Evolutionary conservation across 208 protist genomes (phyloP), one percentile per base, ranked within the genome.

Genomic region (Leishmania tarentolae): DNA sequence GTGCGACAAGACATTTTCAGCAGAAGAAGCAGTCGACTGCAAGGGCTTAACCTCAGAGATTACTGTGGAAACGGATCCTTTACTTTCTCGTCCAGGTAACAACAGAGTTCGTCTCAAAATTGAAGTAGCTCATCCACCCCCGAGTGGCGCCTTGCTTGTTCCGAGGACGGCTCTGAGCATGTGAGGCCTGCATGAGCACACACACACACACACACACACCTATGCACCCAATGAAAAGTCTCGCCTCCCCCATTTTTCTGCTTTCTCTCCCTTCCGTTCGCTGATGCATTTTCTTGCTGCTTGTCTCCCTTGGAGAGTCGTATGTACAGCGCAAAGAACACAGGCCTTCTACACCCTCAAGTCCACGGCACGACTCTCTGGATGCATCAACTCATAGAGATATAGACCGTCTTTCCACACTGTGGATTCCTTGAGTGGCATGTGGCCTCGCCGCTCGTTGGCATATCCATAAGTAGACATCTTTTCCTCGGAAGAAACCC

Each of bases 241-340:
- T 56, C 46, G 4, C 42, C 9, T 69, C 15, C 15, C 50, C 68
- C 65, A 82, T 68, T 47, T 76, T 44, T 61, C 72, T 70, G 78
- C 81, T 75, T 83, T 75, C 40, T 37, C n/a, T 19, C 7, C 0
- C 81, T 79, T 76, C 78, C 82, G 61, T 81, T 84, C 7, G 47
- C 1, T 17, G 47, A 52, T 3, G 47, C 47, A 8, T 52, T 52
- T 52, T 19, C 2, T 17, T 31, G 28, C 57, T 63, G 57, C 7
- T 63, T 63, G 57, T 35, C n/a, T 35, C n/a, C 0, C 9, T 35
- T 28, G 57, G 1, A 8, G 57, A 3, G 57, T 28, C 5, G 57
- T 28, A 63, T 31, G 28, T 9, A 35, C 57, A 19, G n/a, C 8
- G 28, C 13, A 5, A 63, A 63, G 28, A 63, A 13, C 28, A 9